Conservation (phyloP, 768 basidiomycete species). For the Auricularia cornea region DNA sequence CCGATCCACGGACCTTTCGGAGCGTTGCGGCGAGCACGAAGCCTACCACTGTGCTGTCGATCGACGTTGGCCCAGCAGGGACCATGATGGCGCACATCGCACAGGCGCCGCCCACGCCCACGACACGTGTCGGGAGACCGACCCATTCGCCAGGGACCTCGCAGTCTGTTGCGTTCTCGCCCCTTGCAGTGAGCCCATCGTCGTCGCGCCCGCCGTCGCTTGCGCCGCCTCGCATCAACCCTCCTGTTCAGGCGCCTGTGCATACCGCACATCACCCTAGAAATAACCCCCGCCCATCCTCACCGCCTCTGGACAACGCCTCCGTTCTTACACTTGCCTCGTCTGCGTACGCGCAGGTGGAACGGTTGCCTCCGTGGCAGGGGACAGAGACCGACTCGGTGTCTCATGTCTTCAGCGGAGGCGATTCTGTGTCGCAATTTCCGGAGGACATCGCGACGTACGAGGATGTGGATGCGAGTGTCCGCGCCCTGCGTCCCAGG, state of each 20-base stretch:
- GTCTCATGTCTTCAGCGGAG: conserved; percentile 12
- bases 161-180: conserved; percentile 62
- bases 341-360: conserved; percentile 62
- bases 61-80: conserved; percentile 50
- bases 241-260: conserved; percentile 66
- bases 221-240: conserved; percentile 6
- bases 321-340: conserved; percentile 89
- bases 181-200: conserved; percentile 40
- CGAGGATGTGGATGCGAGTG: conserved; percentile 79
- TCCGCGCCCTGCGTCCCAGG: conserved; percentile 79
- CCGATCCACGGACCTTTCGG: conserved; percentile 71
- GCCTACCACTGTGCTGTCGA: conserved; percentile 87
- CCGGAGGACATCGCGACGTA: conserved; percentile 39
- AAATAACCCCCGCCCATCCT: conserved; percentile 90
- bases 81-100: conserved; percentile 84
- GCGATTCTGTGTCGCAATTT: conserved; percentile 64
- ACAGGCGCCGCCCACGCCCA: conserved; percentile 62
- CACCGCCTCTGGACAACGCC: conserved; percentile 86
- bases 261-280: conserved; percentile 91
- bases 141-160: background rate
- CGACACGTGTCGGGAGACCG: conserved; percentile 18
- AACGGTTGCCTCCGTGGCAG: conserved; percentile 3
- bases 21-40: conserved; percentile 86
- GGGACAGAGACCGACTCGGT: background rate
- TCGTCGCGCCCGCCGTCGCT: conserved; percentile 38